These are phyloP conservation scores for Chrysosporium keratinophilum DNA, from an alignment of 2,329 filamentous ascomycete genomes.

Conservation along the genomic window DNA sequence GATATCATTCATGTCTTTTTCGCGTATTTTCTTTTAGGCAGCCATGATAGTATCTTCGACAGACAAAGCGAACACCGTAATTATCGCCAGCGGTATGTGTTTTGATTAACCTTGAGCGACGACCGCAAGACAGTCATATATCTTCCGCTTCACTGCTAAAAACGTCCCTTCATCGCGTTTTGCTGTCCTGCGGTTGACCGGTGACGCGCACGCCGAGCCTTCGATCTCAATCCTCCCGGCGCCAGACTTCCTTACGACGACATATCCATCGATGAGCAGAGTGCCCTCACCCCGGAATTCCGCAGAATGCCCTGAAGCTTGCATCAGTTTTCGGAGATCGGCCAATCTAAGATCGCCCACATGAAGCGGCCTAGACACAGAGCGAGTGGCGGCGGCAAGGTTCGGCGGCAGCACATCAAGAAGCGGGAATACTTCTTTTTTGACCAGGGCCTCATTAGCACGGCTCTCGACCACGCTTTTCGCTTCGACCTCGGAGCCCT, in stretches of 20 bases:
- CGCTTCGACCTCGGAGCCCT: conserved; percentile 35
- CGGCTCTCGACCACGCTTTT: conserved; percentile 19
- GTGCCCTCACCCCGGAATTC: conserved; percentile 92
- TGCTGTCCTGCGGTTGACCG: conserved; percentile 33
- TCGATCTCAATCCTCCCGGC: conserved; percentile 85
- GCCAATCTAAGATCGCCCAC: conserved; percentile 87
- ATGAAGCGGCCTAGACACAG: conserved; percentile 76
- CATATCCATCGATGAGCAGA: conserved; percentile 74
- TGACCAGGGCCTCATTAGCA: conserved; percentile 20
- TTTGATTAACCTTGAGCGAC: conserved; percentile 57
- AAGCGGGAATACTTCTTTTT: conserved; percentile 37
- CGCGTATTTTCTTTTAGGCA: neutral
- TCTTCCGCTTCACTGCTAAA: conserved; percentile 76
- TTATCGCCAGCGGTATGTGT: neutral
- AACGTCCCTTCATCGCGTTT: conserved; percentile 57
- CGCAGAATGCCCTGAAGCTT: conserved; percentile 68
- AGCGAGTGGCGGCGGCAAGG: conserved; percentile 61
- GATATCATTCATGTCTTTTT: conserved; percentile 2
- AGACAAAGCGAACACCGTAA: neutral
- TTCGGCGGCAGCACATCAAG: conserved; percentile 50
- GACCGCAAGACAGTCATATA: conserved; percentile 88
- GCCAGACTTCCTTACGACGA: conserved; percentile 78
- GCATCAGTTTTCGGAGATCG: conserved; percentile 76
- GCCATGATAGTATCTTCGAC: neutral
- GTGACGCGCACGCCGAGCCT: conserved; percentile 51